Conservation (phyloP, 2,329 filamentous ascomycete genomes). For the Nectriaceae sp. region DNA sequence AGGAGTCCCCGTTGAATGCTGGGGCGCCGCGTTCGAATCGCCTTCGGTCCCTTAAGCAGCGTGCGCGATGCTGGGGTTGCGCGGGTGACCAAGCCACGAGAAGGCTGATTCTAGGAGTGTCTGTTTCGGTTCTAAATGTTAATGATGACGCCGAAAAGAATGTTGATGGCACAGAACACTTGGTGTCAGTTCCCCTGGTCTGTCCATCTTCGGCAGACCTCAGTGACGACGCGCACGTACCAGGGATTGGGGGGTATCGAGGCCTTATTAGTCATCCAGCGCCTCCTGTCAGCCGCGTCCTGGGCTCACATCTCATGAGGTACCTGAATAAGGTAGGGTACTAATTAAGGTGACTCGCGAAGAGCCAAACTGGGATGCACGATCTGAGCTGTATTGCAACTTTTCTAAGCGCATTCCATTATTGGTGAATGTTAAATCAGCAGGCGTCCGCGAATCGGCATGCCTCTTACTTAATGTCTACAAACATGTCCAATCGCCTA, state of each 20-base stretch:
- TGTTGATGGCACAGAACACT: not conserved
- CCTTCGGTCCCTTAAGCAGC: not conserved
- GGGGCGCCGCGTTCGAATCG: not conserved
- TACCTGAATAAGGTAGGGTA: not conserved
- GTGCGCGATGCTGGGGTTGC: not conserved
- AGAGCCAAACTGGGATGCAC: too few species aligned
- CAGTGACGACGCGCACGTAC: not conserved
- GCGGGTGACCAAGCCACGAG: not conserved
- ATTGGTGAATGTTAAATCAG: too few species aligned
- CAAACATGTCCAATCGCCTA: too few species aligned
- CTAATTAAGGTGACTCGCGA: too few species aligned
- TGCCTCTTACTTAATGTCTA: too few species aligned
- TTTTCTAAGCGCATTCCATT: too few species aligned
- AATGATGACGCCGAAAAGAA: not conserved
- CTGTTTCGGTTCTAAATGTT: too few species aligned
- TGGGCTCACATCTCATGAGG: not conserved
- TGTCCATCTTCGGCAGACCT: not conserved
- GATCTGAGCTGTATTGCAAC: too few species aligned
- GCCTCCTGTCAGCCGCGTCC: too few species aligned
- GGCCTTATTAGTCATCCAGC: not conserved
- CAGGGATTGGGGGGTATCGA: not conserved
- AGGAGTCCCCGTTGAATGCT: not conserved
- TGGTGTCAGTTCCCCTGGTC: not conserved
- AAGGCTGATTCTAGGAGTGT: not conserved
- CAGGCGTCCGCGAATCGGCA: too few species aligned